A percentile compares a stretch with the other conserved stretches of the same genome.
Conservation (phyloP, 768 basidiomycete genomes). For the Scleroderma citrinum region DNA sequence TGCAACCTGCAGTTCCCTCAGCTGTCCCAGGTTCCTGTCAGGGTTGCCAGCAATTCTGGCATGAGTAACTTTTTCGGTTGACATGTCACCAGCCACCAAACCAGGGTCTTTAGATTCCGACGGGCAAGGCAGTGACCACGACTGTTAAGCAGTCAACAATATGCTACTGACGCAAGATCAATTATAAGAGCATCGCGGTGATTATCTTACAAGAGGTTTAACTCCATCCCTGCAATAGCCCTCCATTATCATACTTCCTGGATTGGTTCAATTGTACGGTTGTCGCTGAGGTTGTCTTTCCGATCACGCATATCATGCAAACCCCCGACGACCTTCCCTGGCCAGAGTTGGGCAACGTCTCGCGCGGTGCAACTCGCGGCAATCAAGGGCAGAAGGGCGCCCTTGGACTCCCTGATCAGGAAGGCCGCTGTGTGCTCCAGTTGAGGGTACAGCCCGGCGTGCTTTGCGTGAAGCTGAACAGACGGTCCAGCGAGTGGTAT, state of each 20-base stretch:
- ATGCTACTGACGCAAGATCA: conserved; percentile 25
- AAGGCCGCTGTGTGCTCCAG: conserved; percentile 74
- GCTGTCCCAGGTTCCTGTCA: conserved; percentile 24
- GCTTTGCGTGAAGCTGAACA: conserved; percentile 66
- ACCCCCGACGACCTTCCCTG: conserved; percentile 71
- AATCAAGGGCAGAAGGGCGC: conserved; percentile 86
- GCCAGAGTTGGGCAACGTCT: conserved; percentile 83
- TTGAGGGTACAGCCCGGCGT: conserved; percentile 81
- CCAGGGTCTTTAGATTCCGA: conserved; percentile 18
- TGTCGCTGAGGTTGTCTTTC: conserved; percentile 7
- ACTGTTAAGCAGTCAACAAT: conserved; percentile 27
- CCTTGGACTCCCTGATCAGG: conserved; percentile 61
- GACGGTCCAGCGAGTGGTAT: conserved; percentile 79
- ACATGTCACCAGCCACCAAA: conserved; percentile 30
- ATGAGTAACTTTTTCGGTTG: conserved; percentile 25
- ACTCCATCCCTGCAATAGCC: conserved; percentile 30
- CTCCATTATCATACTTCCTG: conserved; percentile 13
- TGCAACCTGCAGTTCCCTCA: conserved; percentile 7
- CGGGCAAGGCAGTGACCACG: conserved; percentile 24
- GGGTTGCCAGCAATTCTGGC: conserved; percentile 28
- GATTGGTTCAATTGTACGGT: conserved; percentile 10
- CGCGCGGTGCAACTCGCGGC: conserved; percentile 75
- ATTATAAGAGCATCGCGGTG: conserved; percentile 30
- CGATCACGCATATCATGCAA: conserved; percentile 28
- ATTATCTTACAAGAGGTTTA: conserved; percentile 32